These are phyloP conservation scores for Camptophora hylomeconis DNA, from an alignment of 2,329 filamentous ascomycete genomes.

Conservation along the genomic window DNA sequence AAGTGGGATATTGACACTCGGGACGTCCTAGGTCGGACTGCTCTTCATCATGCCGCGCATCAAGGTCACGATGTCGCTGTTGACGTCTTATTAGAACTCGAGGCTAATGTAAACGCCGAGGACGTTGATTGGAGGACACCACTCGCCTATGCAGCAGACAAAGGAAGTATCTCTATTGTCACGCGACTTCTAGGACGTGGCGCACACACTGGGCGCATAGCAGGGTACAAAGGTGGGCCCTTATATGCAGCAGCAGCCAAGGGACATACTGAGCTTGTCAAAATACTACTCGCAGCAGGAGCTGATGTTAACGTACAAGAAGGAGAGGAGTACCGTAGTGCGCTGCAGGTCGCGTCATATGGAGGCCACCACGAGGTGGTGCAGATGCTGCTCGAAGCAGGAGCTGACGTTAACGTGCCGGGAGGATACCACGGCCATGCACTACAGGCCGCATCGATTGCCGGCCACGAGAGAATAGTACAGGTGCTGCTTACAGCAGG, in stretches of 20 bases:
- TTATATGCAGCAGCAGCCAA: neutral
- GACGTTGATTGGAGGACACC: no score
- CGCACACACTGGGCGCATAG: constrained; percentile 3
- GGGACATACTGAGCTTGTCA: constrained; percentile 7
- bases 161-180: no score
- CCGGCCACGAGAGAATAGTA: constrained; percentile 7
- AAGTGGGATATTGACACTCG: no score
- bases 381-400: constrained; percentile 14
- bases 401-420: constrained; percentile 17
- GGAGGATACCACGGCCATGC: neutral
- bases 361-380: constrained; percentile 7
- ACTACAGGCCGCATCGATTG: constrained; percentile 7
- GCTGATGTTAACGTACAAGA: neutral
- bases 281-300: constrained; percentile 3
- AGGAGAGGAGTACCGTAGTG: neutral
- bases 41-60: neutral
- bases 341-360: constrained; percentile 1
- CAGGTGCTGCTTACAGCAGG: constrained; percentile 7
- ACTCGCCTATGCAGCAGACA: no score
- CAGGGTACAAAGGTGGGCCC: neutral
- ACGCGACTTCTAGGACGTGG: no score
- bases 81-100: constrained; percentile 7
- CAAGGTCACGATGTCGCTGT: constrained; percentile 6
- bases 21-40: no score
- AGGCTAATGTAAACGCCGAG: constrained; percentile 5